phyloP scores from a whole-genome alignment of 306 rosid genomes.

The Delonix regia region DNA sequence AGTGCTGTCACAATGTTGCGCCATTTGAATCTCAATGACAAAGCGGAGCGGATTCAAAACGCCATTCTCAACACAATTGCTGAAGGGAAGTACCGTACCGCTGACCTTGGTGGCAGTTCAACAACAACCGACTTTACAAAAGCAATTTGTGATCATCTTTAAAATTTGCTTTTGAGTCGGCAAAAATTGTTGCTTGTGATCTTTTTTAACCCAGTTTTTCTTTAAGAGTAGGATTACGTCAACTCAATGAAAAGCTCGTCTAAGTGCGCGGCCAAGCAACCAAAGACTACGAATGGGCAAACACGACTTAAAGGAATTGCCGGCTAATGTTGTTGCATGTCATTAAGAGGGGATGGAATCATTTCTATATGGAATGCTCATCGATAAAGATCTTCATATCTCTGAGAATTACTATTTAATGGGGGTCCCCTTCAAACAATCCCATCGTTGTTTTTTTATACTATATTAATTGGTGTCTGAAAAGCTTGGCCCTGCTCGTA shows the following conservation, averaged over 20 bases:
- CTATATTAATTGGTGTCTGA: not conserved
- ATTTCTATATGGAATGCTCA: too few relatives aligned
- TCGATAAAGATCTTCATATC: too few relatives aligned
- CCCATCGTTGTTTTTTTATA: too few relatives aligned
- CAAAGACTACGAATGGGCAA: constrained; percentile 39
- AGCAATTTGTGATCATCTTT: constrained; percentile 87
- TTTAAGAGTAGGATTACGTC: constrained; percentile 50
- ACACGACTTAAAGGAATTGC: constrained; percentile 20
- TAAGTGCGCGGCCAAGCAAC: constrained; percentile 19
- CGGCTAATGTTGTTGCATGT: not conserved
- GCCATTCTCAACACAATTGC: constrained; percentile 88
- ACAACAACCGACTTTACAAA: constrained; percentile 78
- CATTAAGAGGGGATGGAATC: constrained; percentile 15
- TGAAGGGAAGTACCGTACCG: constrained; percentile 93
- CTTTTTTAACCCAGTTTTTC: constrained; percentile 37
- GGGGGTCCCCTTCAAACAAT: too few relatives aligned
- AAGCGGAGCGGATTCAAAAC: constrained; percentile 79
- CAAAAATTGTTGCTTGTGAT: constrained; percentile 41
- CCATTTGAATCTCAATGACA: constrained; percentile 80
- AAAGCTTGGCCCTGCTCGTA: not conserved
- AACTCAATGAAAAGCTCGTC: constrained; percentile 42
- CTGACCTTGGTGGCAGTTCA: constrained; percentile 92
- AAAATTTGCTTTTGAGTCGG: constrained; percentile 43
- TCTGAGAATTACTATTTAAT: too few relatives aligned
- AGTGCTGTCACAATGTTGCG: constrained; percentile 93